Evolutionary conservation across 108 stramenopile species (phyloP).

Genomic region (Mayamaea pseudoterrestris): DNA sequence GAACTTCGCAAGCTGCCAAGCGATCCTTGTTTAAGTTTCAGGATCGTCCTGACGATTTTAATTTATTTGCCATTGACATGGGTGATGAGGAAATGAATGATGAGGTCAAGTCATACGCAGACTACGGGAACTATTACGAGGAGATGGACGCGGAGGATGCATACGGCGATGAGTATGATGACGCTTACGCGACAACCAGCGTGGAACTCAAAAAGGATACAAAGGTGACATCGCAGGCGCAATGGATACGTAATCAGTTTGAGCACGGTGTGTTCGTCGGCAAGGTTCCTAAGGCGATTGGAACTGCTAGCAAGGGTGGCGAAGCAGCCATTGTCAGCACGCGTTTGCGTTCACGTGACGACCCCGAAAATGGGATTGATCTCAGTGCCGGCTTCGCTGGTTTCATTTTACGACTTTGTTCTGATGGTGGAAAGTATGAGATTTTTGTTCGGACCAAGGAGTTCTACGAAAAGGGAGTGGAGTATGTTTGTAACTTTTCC

Average conservation of each 20-base stretch:
- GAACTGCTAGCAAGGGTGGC: constrained; percentile 17
- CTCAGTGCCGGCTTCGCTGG: constrained; percentile 63
- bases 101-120: constrained; percentile 6
- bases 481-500: constrained; percentile 66
- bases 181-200: constrained; percentile 8
- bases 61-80: constrained; percentile 55
- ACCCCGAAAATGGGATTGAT: constrained; percentile 59
- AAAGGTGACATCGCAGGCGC: constrained; percentile 26
- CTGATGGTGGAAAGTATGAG: constrained; percentile 71
- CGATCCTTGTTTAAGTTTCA: constrained; percentile 82
- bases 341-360: constrained; percentile 53
- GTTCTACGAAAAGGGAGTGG: constrained; percentile 59
- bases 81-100: constrained; percentile 8
- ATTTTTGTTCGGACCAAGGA: constrained; percentile 51
- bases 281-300: constrained; percentile 21
- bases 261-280: constrained; percentile 70
- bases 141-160: background rate
- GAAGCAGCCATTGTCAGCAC: constrained; percentile 60
- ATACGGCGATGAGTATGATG: constrained; percentile 16
- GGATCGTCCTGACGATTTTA: constrained; percentile 46
- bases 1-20: constrained; percentile 76
- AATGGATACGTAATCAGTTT: constrained; percentile 69
- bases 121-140: background rate
- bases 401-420: constrained; percentile 53
- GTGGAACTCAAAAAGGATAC: constrained; percentile 7